A percentile compares a stretch with the other conserved stretches of the same genome.
Evolutionary conservation across 2,329 filamentous ascomycete genomes (phyloP).

Genomic region (Fragosphaeria purpurea): DNA sequence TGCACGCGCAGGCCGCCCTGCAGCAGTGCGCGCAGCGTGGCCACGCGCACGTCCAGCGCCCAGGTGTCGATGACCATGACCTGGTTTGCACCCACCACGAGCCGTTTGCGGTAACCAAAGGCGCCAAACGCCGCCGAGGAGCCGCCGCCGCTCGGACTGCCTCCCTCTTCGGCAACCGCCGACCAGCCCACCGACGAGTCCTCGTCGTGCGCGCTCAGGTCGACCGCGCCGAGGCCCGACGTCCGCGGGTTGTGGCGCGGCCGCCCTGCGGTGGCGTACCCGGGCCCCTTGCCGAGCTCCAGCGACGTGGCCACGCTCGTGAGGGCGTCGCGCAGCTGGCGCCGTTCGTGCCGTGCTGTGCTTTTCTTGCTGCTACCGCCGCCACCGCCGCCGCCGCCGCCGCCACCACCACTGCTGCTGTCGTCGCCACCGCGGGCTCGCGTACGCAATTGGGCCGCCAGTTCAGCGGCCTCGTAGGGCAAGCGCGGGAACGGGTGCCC

Average conservation of each 20-base stretch:
- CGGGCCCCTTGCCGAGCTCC: slow-evolving; percentile 43
- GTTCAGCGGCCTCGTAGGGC: slow-evolving; percentile 37
- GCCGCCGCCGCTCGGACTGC: too few relatives aligned
- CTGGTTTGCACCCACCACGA: slow-evolving; percentile 37
- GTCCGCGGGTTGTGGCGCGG: slow-evolving; percentile 18
- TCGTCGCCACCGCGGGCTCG: slow-evolving; percentile 29
- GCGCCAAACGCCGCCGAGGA: slow-evolving; percentile 36
- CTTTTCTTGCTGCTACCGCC: slow-evolving; percentile 27
- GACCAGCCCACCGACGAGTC: not conserved
- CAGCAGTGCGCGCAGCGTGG: slow-evolving; percentile 37
- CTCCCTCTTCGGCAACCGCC: not conserved
- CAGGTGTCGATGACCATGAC: slow-evolving; percentile 39
- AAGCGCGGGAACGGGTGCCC: slow-evolving; percentile 39
- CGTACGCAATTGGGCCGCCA: slow-evolving; percentile 37
- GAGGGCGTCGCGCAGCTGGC: slow-evolving; percentile 37
- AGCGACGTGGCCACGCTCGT: slow-evolving; percentile 44
- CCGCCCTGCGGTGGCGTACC: slow-evolving; percentile 39
- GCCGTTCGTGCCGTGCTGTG: slow-evolving; percentile 39
- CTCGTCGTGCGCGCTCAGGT: not conserved
- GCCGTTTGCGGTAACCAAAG: slow-evolving; percentile 42
- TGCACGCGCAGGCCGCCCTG: slow-evolving; percentile 33
- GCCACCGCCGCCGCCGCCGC: too few relatives aligned
- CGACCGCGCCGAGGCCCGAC: not conserved
- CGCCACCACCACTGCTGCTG: too few relatives aligned
- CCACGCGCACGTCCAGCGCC: slow-evolving; percentile 38